These are phyloP conservation scores for Clathrus columnatus DNA, from an alignment of 768 basidiomycete genomes.

Conservation along the genomic window DNA sequence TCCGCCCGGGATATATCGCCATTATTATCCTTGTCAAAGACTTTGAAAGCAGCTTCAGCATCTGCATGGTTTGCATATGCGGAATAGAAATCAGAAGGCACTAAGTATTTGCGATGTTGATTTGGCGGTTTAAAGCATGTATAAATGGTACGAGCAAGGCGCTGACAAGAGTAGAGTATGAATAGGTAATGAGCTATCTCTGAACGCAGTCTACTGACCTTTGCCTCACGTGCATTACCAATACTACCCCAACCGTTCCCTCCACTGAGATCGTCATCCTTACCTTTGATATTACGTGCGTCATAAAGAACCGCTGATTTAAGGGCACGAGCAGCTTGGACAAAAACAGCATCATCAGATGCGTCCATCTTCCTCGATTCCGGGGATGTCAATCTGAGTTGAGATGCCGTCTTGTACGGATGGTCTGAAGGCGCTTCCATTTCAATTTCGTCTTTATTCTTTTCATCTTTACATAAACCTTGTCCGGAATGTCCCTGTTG, in stretches of 20 bases:
- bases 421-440: background rate
- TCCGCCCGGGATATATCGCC: conserved; percentile 71
- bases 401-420: background rate
- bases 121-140: conserved; percentile 39
- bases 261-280: conserved; percentile 26
- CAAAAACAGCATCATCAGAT: conserved; percentile 29
- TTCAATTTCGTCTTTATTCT: background rate
- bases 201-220: conserved; percentile 29
- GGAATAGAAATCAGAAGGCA: conserved; percentile 61
- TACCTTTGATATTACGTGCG: conserved; percentile 58
- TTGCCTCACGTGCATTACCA: conserved; percentile 55
- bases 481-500: background rate
- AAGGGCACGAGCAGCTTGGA: conserved; percentile 53
- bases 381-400: background rate
- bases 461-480: background rate
- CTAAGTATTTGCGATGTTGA: conserved; percentile 47
- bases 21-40: conserved; percentile 70
- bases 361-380: conserved; percentile 16
- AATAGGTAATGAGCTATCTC: background rate
- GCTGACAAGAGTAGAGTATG: conserved; percentile 27
- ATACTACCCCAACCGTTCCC: conserved; percentile 44
- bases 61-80: conserved; percentile 51
- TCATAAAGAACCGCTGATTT: conserved; percentile 69
- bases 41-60: conserved; percentile 60
- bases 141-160: conserved; percentile 61